phyloP scores from a whole-genome alignment of 352 stramenopile species.

The Peronospora belbahrii region DNA sequence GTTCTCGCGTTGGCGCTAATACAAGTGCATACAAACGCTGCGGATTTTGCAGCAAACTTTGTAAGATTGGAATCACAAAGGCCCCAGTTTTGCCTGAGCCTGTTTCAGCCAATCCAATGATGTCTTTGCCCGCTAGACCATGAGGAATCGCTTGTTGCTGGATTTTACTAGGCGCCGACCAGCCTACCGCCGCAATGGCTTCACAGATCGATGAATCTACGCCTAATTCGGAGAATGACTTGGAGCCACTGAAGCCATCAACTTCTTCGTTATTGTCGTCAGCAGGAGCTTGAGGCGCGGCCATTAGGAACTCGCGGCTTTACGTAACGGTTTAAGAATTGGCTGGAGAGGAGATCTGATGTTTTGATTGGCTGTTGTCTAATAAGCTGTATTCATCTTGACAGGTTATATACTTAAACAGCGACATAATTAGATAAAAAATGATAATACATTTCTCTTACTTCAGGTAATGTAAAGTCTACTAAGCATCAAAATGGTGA shows the following conservation, averaged over 20 bases:
- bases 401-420: no score
- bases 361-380: conserved; percentile 3
- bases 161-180: conserved; percentile 91
- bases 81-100: conserved; percentile 92
- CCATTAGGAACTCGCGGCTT: not conserved
- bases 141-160: conserved; percentile 91
- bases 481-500: no score
- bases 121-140: conserved; percentile 90
- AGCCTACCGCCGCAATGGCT: conserved; percentile 89
- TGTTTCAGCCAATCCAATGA: conserved; percentile 96
- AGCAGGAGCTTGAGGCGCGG: conserved; percentile 6
- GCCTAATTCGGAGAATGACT: conserved; percentile 87
- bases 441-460: no score
- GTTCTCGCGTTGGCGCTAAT: conserved; percentile 90
- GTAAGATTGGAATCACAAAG: conserved; percentile 92
- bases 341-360: not conserved
- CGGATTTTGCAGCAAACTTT: conserved; percentile 86
- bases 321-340: not conserved
- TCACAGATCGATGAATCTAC: conserved; percentile 88
- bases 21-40: conserved; percentile 88
- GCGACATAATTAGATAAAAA: no score
- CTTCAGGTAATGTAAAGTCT: no score
- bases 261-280: conserved; percentile 19
- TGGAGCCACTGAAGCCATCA: conserved; percentile 57
- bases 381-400: not conserved